These are phyloP conservation scores for Dovyalis caffra DNA, from an alignment of 345 rosid genomes.

Conservation along the genomic window DNA sequence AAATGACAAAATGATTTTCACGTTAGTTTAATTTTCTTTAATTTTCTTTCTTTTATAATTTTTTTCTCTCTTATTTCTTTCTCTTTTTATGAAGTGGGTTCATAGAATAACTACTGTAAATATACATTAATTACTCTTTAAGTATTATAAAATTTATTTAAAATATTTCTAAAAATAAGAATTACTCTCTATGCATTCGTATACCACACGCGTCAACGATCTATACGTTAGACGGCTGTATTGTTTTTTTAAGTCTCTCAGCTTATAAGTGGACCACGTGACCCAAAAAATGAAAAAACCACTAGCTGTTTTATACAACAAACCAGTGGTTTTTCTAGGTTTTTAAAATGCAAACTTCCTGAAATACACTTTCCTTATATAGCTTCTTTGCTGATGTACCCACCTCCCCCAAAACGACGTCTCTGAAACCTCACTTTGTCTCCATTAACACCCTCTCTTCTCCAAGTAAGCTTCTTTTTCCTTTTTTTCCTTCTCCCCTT, in stretches of 20 bases:
- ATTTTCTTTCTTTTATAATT: too few species aligned
- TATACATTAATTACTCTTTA: too few species aligned
- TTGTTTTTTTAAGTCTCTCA: not conserved
- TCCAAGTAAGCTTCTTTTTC: slow-evolving; percentile 14
- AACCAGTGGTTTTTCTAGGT: slow-evolving; percentile 22
- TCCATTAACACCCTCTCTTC: slow-evolving; percentile 10
- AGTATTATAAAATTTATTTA: too few species aligned
- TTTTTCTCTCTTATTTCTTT: too few species aligned
- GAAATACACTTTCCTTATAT: slow-evolving; percentile 35
- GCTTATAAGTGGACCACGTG: slow-evolving; percentile 31
- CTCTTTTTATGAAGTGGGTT: too few species aligned
- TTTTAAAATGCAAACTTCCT: not conserved
- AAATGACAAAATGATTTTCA: too few species aligned
- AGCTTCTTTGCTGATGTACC: slow-evolving; percentile 12
- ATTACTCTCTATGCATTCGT: slow-evolving; percentile 18
- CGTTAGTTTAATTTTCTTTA: too few species aligned
- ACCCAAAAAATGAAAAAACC: not conserved
- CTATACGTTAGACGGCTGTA: slow-evolving; percentile 34
- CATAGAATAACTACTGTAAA: too few species aligned
- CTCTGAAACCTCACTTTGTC: slow-evolving; percentile 16
- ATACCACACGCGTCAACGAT: slow-evolving; percentile 46
- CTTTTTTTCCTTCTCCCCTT: not conserved
- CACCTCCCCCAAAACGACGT: slow-evolving; percentile 21
- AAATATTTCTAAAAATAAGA: slow-evolving; percentile 29
- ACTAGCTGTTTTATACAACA: slow-evolving; percentile 1